A percentile compares a stretch with the other conserved stretches of the same genome.
These are phyloP conservation scores for Kwoniella shandongensis DNA, from an alignment of 768 basidiomycete genomes.

Conservation along the genomic window DNA sequence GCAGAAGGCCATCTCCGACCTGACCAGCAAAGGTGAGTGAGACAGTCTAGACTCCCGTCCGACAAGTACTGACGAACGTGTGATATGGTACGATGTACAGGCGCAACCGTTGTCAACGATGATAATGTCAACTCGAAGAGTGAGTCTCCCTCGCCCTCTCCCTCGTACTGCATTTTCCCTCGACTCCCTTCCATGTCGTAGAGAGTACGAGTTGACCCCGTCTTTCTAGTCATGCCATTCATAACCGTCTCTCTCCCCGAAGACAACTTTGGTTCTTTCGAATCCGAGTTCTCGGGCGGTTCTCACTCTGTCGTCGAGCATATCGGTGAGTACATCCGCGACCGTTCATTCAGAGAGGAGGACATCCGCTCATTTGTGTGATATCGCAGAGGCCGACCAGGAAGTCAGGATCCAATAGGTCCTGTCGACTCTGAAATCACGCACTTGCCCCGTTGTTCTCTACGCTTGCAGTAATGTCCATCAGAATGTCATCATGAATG, in stretches of 20 bases:
- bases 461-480: too few species aligned
- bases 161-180: background rate
- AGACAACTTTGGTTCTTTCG: constrained; percentile 31
- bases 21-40: constrained; percentile 33
- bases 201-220: background rate
- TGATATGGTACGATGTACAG: constrained; percentile 10
- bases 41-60: background rate
- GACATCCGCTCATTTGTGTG: background rate
- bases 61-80: too few species aligned
- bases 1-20: constrained; percentile 26
- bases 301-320: constrained; percentile 71
- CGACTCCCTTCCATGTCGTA: background rate
- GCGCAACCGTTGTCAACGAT: constrained; percentile 28
- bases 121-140: constrained; percentile 38
- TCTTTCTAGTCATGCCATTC: constrained; percentile 39
- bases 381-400: constrained; percentile 34
- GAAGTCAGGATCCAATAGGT: constrained; percentile 31
- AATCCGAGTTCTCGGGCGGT: constrained; percentile 57
- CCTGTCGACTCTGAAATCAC: too few species aligned
- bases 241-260: constrained; percentile 31
- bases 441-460: too few species aligned
- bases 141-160: constrained; percentile 10
- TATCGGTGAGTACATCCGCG: constrained; percentile 67
- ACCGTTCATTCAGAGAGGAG: constrained; percentile 55
- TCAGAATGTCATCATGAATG: too few species aligned